Percentiles rank a stretch among this genome's conserved stretches.
phyloP scores from a whole-genome alignment of 257 asterid species.

The Lavandula angustifolia region DNA sequence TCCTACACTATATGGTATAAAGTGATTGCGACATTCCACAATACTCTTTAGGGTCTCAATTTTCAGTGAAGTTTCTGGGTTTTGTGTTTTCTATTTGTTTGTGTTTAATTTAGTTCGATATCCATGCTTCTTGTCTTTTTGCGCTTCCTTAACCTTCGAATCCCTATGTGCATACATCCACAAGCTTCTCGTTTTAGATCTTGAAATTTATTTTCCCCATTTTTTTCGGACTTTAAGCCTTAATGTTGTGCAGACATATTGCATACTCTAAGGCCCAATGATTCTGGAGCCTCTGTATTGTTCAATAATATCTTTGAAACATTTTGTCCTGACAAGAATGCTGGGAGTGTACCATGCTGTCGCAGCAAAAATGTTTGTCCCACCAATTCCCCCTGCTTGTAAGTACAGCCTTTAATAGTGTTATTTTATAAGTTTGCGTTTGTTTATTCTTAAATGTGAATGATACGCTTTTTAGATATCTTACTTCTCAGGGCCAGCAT shows the following conservation, averaged over 20 bases:
- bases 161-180: conserved; percentile 3
- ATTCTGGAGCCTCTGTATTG: conserved; percentile 59
- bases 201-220: conserved; percentile 21
- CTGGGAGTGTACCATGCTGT: conserved; percentile 39
- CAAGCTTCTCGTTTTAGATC: conserved; percentile 13
- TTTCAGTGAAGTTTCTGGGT: conserved; percentile 9
- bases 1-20: background rate
- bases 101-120: conserved; percentile 1
- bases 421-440: conserved; percentile 10
- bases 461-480: background rate
- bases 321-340: conserved; percentile 35
- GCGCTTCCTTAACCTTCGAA: conserved; percentile 17
- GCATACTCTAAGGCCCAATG: conserved; percentile 62
- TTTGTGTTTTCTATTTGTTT: background rate
- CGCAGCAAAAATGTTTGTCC: conserved; percentile 40
- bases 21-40: background rate
- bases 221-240: conserved; percentile 32
- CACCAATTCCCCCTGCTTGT: conserved; percentile 65
- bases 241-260: conserved; percentile 67
- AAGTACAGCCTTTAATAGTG: conserved; percentile 38
- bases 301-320: conserved; percentile 66
- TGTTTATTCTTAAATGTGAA: conserved; percentile 11
- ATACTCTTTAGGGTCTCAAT: background rate
- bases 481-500: background rate
- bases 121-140: conserved; percentile 15